These are phyloP conservation scores for Pyrenochaeta sp. DNA, from an alignment of 2,329 filamentous ascomycete genomes.

Conservation along the genomic window DNA sequence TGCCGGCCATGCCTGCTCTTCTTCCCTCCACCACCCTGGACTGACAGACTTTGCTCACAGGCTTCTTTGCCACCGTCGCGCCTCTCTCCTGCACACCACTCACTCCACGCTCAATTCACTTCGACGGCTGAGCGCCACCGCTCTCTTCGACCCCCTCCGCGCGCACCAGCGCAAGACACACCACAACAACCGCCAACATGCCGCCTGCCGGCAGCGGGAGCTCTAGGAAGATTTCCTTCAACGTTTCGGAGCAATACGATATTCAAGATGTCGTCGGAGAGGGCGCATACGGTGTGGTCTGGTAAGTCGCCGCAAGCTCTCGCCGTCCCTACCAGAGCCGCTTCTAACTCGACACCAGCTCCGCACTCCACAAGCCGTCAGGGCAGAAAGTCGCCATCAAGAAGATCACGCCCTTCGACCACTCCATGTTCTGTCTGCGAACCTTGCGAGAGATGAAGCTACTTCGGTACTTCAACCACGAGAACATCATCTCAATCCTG, in stretches of 20 bases:
- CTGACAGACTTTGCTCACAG: conserved; percentile 31
- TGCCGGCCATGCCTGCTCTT: conserved; percentile 23
- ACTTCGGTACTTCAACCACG: conserved; percentile 97
- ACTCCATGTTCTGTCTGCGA: conserved; percentile 97
- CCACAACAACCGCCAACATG: conserved; percentile 39
- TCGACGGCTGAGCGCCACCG: conserved; percentile 20
- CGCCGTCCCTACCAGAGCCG: conserved; percentile 1
- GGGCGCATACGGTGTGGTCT: conserved; percentile 97
- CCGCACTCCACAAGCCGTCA: conserved; percentile 96
- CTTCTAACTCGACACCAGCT: conserved; percentile 63
- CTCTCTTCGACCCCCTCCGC: conserved; percentile 16
- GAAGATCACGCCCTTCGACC: conserved; percentile 99
- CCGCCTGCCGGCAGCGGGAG: conserved; percentile 55
- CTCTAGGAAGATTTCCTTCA: conserved; percentile 97
- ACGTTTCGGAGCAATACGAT: conserved; percentile 98
- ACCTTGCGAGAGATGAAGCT: conserved; percentile 99
- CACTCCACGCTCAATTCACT: conserved; percentile 11
- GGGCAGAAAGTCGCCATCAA: conserved; percentile 99
- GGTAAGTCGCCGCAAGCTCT: conserved; percentile 69
- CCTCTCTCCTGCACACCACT: conserved; percentile 4
- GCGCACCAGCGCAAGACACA: conserved; percentile 29
- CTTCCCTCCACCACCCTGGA: conserved; percentile 15
- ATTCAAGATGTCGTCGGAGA: conserved; percentile 99
- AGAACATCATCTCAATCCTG: conserved; percentile 99
- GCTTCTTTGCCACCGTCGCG: conserved; percentile 8